Evolutionary conservation across 2,329 filamentous ascomycete genomes (phyloP).

Genomic region (Penicillium polonicum): DNA sequence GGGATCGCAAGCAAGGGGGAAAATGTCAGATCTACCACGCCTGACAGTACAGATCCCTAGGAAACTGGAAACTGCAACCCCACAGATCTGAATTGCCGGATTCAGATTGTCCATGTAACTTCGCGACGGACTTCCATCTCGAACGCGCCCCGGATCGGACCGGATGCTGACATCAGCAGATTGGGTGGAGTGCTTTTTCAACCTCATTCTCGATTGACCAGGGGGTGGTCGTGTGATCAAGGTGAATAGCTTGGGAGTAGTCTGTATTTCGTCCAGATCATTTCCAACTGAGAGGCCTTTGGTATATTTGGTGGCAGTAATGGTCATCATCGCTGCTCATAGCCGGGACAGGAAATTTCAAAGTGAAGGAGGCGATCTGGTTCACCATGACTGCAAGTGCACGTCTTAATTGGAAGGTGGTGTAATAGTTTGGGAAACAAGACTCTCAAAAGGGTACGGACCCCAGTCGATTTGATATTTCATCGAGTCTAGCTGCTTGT

Average conservation of each 20-base stretch:
- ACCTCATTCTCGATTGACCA: not conserved
- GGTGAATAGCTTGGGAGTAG: not conserved
- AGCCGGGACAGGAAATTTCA: not conserved
- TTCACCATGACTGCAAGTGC: not conserved
- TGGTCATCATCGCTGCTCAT: not conserved
- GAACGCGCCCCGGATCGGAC: not conserved
- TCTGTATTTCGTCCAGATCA: not conserved
- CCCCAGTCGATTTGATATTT: constrained; percentile 10
- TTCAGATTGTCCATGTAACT: not conserved
- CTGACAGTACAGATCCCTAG: not conserved
- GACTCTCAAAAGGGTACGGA: constrained; percentile 14
- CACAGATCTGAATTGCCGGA: not conserved
- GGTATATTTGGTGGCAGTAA: not conserved
- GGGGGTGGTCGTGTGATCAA: not conserved
- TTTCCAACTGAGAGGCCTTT: constrained; percentile 9
- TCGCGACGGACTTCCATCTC: not conserved
- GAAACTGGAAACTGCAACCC: not conserved
- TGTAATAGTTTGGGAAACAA: not conserved
- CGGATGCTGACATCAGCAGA: constrained; percentile 2
- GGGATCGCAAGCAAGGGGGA: not conserved
- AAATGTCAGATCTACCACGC: not conserved
- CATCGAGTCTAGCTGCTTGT: constrained; percentile 19
- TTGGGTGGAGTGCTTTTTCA: not conserved
- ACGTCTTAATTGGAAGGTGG: not conserved
- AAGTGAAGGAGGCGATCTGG: not conserved